Evolutionary conservation across 1,284 basidiomycete species (phyloP), one percentile per base, ranked within the genome.

Genomic region (Clitocybe nebularis): DNA sequence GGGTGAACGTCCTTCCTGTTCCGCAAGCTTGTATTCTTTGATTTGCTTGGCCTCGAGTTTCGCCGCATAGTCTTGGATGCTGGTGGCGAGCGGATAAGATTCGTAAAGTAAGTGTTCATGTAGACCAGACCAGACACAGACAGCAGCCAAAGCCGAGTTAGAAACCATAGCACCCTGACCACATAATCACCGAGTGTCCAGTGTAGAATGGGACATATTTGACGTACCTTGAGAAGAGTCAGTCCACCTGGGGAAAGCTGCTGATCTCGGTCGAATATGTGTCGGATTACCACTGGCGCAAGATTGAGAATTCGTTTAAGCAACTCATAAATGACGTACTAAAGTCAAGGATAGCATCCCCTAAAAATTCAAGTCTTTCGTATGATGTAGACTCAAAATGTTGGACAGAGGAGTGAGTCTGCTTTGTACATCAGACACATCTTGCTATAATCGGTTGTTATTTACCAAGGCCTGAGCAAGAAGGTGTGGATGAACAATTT

Each of bases 261-360:
- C 14, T 73, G 74, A 49, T 89, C 71, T 8, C 76, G 74, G 51
- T 75, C 63, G 57, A 74, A 90, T 37, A 89, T 73, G 57, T 87
- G 72, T 22, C 75, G 74, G 23, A 88, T 74, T n/a, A 85, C 80
- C 64, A 86, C 89, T 91, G 48, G 17, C 20, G 29, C 28, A 42
- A 40, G 47, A 45, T 34, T 36, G 42, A 46, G 19, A 33, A 45
- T n/a, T 20, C 28, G 26, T 32, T 43, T 29, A 7, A 41, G 16
- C 20, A 17, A 33, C 28, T 45, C 13, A 19, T 13, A 4, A 24
- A 36, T 38, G 10, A 63, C 84, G 49, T 53, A 89, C 88, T 61
- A 49, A 88, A 85, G 58, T 91, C 88, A 24, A 91, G 71, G 33
- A 91, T 76, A 2, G 84, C 83, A 61, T 92, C 89, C 7, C 89